Evolutionary conservation across 2,329 filamentous ascomycete genomes (phyloP), one percentile per base, ranked within the genome.

Genomic region (Cladosporium sphaerospermum): DNA sequence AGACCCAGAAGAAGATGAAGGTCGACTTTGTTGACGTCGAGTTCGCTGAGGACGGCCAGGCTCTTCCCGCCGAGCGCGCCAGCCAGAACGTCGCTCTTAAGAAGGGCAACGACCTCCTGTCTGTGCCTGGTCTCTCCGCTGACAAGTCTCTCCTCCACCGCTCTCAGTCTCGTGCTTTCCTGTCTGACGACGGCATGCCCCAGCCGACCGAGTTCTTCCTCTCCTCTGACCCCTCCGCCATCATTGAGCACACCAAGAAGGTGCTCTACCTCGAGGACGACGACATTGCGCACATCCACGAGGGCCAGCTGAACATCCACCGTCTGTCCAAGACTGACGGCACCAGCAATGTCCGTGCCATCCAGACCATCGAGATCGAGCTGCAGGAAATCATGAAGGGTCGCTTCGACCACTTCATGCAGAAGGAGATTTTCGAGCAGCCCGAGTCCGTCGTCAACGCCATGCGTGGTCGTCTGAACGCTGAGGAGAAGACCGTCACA

Each of bases 321-420:
- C 89, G 93, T 69, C 81, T 97, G 64, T 91, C 88, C 75, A 97
- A 97, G 84, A 87, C 91, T 64, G 92, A 97, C 70, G 92, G 92
- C 62, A 92, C 96, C 69, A 95, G 89, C 75, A 96, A 97, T 70
- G 90, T 97, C 64, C 91, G 93, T 71, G 89, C 88, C 65, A 99
- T 99, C 72, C 93, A 99, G 81, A 99, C 93, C 53, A 83, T 99
- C 53, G 93, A 99, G 80, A 88, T 99, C 47, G 90, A 99, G 80
- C 86, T 99, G 60, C 93, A 99, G 79, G 91, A 99, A 79, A 99
- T 99, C 75, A 99, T 99, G 93, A 99, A 99, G 86, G 93, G 93
- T 74, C 95, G 93, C 72, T 99, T 97, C 75, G 93, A 99, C 73
- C 93, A 99, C 78, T 99, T 96, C 81, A 99, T 99, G 93, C 93